Evolutionary conservation across 768 basidiomycete genomes (phyloP), one percentile per base, ranked within the genome.

Genomic region (Omphalotus guepiniiformis): DNA sequence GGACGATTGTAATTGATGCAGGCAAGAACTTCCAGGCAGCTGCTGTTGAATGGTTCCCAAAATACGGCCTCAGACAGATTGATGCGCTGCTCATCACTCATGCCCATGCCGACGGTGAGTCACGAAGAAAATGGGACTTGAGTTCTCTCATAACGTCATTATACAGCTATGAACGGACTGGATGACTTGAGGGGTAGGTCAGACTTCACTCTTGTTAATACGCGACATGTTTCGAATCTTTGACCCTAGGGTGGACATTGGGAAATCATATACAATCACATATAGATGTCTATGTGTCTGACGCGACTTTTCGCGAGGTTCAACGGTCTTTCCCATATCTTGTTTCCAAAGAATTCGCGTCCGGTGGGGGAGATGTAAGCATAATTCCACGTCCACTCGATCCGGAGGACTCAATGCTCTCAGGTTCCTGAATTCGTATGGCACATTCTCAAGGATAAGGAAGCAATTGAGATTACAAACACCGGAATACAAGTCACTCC

Each of bases 41-140:
- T 22, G 73, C 76, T 4, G 49, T 71, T 27, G 73, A 79, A 55
- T 75, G 73, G 72, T 82, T 83, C 57, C 43, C 45, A 6, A 47
- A 47, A 61, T 83, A 85, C 61, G 81, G 80, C 3, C 66, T 95
- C 35, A 72, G 91, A 48, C 67, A 72, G 51, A 83, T 87, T 45
- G 82, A 88, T 55, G 83, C 79, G 34, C 73, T 95, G 8, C 68
- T 96, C 13, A 79, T 95, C 34, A 93, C 91, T 0, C 92, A 94
- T 64, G 82, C 88, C 6, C 93, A 94, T 66, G 87, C 89, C 29
- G 89, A 91, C 65, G 88, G 73, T 74, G 51, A 32, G 66, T 44
- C 9, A 9, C 30, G n/a, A 32, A 23, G 6, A 34, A 16, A 12
- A 13, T 37, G 13, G 21, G 6, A 35, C 28, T 21, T 28, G 26